Percentiles rank a stretch among this genome's conserved stretches.
Evolutionary conservation across 2,329 filamentous ascomycete genomes (phyloP).

Genomic region (Pseudocercospora macadamiae): DNA sequence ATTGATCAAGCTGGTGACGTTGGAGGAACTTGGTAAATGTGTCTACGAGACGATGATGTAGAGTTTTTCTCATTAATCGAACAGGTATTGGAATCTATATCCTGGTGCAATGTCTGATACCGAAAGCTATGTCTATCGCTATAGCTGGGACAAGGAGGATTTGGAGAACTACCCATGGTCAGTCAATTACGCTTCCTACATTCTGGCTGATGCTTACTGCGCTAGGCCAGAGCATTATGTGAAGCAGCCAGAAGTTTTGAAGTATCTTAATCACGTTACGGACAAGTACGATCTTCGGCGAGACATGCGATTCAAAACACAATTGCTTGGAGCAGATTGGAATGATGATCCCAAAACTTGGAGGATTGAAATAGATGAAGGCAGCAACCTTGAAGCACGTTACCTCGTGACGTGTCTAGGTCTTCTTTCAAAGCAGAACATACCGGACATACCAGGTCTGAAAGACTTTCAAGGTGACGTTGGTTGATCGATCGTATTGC

Average conservation of each 20-base stretch:
- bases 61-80: not conserved
- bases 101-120: conserved; percentile 33
- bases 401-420: conserved; percentile 47
- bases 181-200: not conserved
- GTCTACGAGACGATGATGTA: not conserved
- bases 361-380: conserved; percentile 13
- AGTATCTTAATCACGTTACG: conserved; percentile 24
- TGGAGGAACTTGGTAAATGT: conserved; percentile 37
- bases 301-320: conserved; percentile 29
- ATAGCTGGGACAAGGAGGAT: conserved; percentile 41
- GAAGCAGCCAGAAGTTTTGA: conserved; percentile 44
- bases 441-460: conserved; percentile 42
- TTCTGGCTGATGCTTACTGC: not conserved
- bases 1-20: conserved; percentile 49
- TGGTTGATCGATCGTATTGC: conserved; percentile 33
- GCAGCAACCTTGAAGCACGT: conserved; percentile 15
- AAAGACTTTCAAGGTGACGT: conserved; percentile 43
- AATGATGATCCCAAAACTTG: conserved; percentile 12
- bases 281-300: conserved; percentile 23
- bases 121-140: conserved; percentile 36
- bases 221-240: conserved; percentile 45
- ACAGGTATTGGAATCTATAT: conserved; percentile 47
- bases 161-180: conserved; percentile 35
- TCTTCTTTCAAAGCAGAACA: conserved; percentile 42
- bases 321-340: conserved; percentile 31